Percentiles rank a stretch among this genome's conserved stretches.
phyloP scores from a whole-genome alignment of 371 early-diverging fungal species.

The Nematocida sp. region DNA sequence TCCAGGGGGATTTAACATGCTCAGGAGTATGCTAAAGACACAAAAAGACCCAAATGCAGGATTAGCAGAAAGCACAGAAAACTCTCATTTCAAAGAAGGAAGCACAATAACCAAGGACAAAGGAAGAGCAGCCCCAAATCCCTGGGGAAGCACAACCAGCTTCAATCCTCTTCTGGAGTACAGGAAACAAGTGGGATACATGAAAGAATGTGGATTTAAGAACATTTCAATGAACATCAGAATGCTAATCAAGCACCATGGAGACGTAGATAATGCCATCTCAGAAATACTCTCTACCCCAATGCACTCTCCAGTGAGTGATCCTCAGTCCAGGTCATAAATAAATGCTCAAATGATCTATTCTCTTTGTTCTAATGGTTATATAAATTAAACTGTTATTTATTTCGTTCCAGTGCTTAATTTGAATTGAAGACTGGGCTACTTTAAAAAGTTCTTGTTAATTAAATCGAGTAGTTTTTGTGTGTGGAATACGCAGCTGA shows the following conservation, averaged over 20 bases:
- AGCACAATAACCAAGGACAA: conserved; percentile 4
- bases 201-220: conserved; percentile 76
- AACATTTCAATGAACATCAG: conserved; percentile 70
- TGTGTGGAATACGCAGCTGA: conserved; percentile 47
- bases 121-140: conserved; percentile 51
- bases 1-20: conserved; percentile 65
- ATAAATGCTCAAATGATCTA: conserved; percentile 4
- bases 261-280: conserved; percentile 67
- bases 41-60: conserved; percentile 57
- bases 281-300: conserved; percentile 23
- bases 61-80: conserved; percentile 23
- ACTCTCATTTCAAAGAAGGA: conserved; percentile 49
- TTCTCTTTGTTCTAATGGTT: background rate
- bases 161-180: conserved; percentile 64
- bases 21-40: conserved; percentile 62
- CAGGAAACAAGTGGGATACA: conserved; percentile 68
- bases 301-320: background rate
- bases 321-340: conserved; percentile 2
- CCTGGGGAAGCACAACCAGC: conserved; percentile 30
- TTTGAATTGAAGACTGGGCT: background rate
- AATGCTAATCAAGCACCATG: conserved; percentile 71
- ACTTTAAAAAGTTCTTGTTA: conserved; percentile 58
- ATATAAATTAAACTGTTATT: background rate
- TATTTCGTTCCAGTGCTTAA: background rate
- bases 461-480: conserved; percentile 54